Percentiles rank a stretch among this genome's conserved stretches.
phyloP scores from a whole-genome alignment of 768 basidiomycete species.

The Candolleomyces eurysporus region DNA sequence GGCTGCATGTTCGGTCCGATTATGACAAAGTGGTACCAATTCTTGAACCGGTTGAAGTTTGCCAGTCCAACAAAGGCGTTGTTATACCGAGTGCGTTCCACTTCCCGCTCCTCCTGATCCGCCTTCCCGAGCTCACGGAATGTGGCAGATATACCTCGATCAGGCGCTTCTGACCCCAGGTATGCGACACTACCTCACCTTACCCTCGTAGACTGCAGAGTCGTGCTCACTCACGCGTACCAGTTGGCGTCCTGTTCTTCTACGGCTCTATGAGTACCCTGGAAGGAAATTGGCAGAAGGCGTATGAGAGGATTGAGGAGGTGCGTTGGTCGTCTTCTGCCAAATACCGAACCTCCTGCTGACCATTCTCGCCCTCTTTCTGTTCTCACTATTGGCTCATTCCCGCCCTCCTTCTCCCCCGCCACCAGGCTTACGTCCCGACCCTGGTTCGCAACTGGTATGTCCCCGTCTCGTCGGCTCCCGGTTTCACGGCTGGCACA shows the following conservation, averaged over 20 bases:
- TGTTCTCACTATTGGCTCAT: background rate
- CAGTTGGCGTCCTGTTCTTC: slow-evolving; percentile 49
- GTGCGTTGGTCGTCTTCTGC: slow-evolving; percentile 27
- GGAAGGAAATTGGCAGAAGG: slow-evolving; percentile 65
- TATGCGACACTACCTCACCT: slow-evolving; percentile 19
- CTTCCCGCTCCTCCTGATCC: background rate
- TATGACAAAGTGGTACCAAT: slow-evolving; percentile 79
- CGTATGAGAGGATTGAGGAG: slow-evolving; percentile 43
- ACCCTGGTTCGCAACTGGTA: slow-evolving; percentile 79
- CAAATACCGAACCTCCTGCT: background rate
- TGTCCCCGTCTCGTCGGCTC: slow-evolving; percentile 13
- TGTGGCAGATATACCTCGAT: slow-evolving; percentile 70
- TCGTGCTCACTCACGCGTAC: background rate
- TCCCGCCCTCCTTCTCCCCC: no score
- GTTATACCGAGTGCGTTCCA: slow-evolving; percentile 53
- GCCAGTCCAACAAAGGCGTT: slow-evolving; percentile 55
- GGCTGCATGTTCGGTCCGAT: slow-evolving; percentile 78
- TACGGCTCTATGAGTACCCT: slow-evolving; percentile 76
- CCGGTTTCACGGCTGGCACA: background rate
- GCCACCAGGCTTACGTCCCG: slow-evolving; percentile 58
- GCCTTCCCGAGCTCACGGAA: background rate
- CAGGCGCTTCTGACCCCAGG: slow-evolving; percentile 77
- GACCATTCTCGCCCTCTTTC: background rate
- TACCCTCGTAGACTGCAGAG: no score
- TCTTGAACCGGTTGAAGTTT: slow-evolving; percentile 72